Conservation (phyloP, 176 grass and related monocot species). For the Phoenix roebelenii region DNA sequence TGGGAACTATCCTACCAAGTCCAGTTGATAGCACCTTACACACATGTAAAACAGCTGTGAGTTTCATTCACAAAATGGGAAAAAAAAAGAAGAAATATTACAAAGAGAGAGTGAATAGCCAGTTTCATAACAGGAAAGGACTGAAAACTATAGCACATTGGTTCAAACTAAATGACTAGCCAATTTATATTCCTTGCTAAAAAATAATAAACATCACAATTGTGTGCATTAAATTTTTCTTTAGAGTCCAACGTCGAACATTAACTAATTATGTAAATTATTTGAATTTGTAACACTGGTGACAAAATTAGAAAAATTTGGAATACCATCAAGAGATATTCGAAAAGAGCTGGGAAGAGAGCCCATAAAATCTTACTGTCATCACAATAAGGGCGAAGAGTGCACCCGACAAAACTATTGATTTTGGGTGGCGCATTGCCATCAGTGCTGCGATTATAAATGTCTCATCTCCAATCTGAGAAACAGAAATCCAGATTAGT, state of each 20-base stretch:
- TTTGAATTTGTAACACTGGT: too few relatives aligned
- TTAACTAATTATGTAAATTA: too few relatives aligned
- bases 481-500: background rate
- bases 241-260: too few relatives aligned
- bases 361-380: constrained; percentile 38
- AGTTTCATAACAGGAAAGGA: too few relatives aligned
- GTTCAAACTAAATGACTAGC: too few relatives aligned
- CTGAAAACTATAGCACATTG: too few relatives aligned
- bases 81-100: background rate
- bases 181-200: too few relatives aligned
- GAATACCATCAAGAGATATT: background rate
- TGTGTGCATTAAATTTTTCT: too few relatives aligned
- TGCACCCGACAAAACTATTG: constrained; percentile 75
- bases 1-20: constrained; percentile 80
- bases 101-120: too few relatives aligned
- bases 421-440: constrained; percentile 97
- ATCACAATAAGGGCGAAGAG: constrained; percentile 73
- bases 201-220: too few relatives aligned
- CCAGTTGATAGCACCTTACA: constrained; percentile 70
- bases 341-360: background rate
- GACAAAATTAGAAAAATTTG: too few relatives aligned
- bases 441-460: constrained; percentile 97
- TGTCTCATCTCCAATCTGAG: constrained; percentile 86
- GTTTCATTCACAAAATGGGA: background rate
- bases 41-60: background rate